phyloP scores from a whole-genome alignment of 2,329 filamentous ascomycete genomes.

The Aaosphaeria arxii region DNA sequence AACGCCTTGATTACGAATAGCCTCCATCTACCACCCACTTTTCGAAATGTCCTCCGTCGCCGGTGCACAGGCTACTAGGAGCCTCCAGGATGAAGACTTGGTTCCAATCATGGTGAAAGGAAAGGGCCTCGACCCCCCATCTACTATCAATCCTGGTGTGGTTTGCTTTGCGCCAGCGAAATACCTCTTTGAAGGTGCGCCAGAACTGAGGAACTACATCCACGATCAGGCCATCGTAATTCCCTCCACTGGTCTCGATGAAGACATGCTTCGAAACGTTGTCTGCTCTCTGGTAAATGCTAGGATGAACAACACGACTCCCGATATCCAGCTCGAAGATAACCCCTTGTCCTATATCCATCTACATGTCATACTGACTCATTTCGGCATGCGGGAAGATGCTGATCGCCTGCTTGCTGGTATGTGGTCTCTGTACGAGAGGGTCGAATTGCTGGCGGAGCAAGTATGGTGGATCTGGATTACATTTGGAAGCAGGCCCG shows the following conservation, averaged over 20 bases:
- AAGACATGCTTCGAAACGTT: conserved; percentile 1
- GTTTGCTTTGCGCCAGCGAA: not conserved
- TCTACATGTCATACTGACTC: conserved; percentile 1
- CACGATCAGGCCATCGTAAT: not conserved
- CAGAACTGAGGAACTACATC: conserved; percentile 2
- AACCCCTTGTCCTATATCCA: conserved; percentile 3
- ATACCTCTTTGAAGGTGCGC: not conserved
- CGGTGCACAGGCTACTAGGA: no score
- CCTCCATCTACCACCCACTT: no score
- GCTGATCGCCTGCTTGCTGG: not conserved
- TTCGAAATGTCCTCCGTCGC: no score
- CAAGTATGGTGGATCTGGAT: conserved; percentile 6
- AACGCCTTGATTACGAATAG: no score
- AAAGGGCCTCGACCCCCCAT: no score
- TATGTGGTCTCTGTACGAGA: conserved; percentile 1
- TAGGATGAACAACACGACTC: not conserved
- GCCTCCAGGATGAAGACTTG: no score
- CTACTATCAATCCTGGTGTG: not conserved
- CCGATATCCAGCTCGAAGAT: not conserved
- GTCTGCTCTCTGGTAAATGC: not conserved
- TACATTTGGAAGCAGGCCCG: not conserved
- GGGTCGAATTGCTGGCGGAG: not conserved
- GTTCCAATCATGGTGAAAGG: no score
- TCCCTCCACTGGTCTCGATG: not conserved
- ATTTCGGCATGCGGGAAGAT: conserved; percentile 3